Conservation (phyloP, 805 yeast species). For the Diddensiella santjacobensis region DNA sequence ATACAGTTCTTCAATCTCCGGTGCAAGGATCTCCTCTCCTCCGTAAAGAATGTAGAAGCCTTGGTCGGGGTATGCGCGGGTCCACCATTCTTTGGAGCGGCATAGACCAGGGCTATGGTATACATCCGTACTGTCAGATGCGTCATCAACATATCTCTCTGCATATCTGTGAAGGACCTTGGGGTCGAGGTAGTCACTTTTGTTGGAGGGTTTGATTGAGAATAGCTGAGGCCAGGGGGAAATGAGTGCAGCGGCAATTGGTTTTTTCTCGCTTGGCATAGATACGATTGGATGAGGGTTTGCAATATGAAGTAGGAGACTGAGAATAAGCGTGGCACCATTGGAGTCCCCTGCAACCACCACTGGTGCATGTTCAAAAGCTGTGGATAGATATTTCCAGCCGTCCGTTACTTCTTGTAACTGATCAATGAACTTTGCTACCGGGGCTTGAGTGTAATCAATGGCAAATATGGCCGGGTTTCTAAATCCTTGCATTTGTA, state of each 20-base stretch:
- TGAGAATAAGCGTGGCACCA: slow-evolving; percentile 44
- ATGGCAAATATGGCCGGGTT: slow-evolving; percentile 46
- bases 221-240: slow-evolving; percentile 32
- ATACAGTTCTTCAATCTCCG: slow-evolving; percentile 38
- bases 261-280: slow-evolving; percentile 20
- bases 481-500: slow-evolving; percentile 46
- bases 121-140: slow-evolving; percentile 24
- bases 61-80: slow-evolving; percentile 37
- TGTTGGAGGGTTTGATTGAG: slow-evolving; percentile 11
- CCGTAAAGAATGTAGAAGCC: slow-evolving; percentile 46
- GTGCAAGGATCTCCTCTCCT: slow-evolving; percentile 38
- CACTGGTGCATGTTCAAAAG: slow-evolving; percentile 29
- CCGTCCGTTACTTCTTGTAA: slow-evolving; percentile 28
- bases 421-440: slow-evolving; percentile 29
- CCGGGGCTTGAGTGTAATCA: slow-evolving; percentile 27
- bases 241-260: slow-evolving; percentile 34
- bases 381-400: slow-evolving; percentile 33
- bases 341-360: slow-evolving; percentile 46
- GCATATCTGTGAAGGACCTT: slow-evolving; percentile 16
- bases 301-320: slow-evolving; percentile 38
- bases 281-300: slow-evolving; percentile 29
- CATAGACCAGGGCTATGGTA: slow-evolving; percentile 35
- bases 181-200: slow-evolving; percentile 21
- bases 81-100: slow-evolving; percentile 38
- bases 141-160: slow-evolving; percentile 10